A percentile compares a stretch with the other conserved stretches of the same genome.
phyloP scores from a whole-genome alignment of 768 basidiomycete genomes.

The Floccularia luteovirens region DNA sequence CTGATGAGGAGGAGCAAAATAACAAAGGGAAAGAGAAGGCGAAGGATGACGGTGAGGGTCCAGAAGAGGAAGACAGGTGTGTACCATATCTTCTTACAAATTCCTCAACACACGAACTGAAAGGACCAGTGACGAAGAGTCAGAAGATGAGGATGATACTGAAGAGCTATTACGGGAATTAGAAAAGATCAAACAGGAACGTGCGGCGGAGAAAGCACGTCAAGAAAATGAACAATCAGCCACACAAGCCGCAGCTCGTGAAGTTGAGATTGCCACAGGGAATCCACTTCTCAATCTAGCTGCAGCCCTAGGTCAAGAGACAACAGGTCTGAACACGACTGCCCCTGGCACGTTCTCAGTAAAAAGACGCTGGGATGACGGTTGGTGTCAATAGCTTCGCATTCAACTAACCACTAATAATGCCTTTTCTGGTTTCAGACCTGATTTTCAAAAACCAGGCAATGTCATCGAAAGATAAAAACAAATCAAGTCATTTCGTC shows the following conservation, averaged over 20 bases:
- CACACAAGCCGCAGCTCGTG: constrained; percentile 50
- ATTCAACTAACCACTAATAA: constrained; percentile 2
- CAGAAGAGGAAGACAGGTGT: constrained; percentile 47
- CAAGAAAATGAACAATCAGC: constrained; percentile 72
- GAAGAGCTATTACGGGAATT: constrained; percentile 92
- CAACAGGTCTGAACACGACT: constrained; percentile 60
- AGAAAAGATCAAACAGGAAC: constrained; percentile 96
- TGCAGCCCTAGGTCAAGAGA: constrained; percentile 74
- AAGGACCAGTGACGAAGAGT: constrained; percentile 26
- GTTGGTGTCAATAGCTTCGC: constrained; percentile 17
- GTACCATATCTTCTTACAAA: constrained; percentile 3
- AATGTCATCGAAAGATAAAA: constrained; percentile 52
- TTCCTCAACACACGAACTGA: not conserved
- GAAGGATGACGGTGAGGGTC: constrained; percentile 29
- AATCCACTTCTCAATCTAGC: constrained; percentile 91
- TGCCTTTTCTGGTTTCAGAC: constrained; percentile 42
- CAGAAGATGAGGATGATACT: constrained; percentile 79
- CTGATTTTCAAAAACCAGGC: constrained; percentile 99
- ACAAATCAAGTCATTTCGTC: constrained; percentile 78
- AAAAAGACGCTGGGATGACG: constrained; percentile 94
- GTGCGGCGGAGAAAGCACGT: constrained; percentile 87
- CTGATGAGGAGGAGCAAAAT: constrained; percentile 54
- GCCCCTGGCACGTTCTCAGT: constrained; percentile 83
- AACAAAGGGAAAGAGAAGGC: constrained; percentile 26
- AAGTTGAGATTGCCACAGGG: constrained; percentile 76